phyloP scores from a whole-genome alignment of 163 green algal genomes.

The Scenedesmus sp. region DNA sequence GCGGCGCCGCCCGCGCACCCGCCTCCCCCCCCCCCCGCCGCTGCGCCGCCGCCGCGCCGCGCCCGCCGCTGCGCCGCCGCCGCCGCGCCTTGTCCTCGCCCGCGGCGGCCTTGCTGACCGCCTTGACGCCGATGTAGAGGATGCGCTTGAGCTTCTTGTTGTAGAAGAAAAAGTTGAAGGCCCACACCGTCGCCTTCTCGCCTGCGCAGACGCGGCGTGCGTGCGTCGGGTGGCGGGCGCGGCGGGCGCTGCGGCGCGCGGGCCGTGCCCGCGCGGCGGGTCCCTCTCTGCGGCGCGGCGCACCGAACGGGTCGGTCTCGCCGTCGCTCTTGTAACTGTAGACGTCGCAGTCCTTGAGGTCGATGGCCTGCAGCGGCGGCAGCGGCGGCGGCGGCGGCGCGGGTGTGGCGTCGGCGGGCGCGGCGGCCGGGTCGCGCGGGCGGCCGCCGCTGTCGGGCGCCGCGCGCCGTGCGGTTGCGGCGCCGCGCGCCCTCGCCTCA shows the following conservation, averaged over 20 bases:
- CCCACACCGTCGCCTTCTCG: constrained; percentile 88
- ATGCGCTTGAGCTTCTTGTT: constrained; percentile 96
- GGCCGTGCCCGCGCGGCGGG: background rate
- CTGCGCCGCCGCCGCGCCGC: too few species aligned
- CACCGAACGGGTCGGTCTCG: constrained; percentile 89
- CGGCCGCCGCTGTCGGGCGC: too few species aligned
- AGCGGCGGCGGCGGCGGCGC: background rate
- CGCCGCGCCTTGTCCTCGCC: constrained; percentile 50
- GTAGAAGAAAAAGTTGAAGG: constrained; percentile 99
- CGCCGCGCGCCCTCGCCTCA: too few species aligned
- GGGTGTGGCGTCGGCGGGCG: too few species aligned
- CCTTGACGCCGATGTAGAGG: constrained; percentile 90
- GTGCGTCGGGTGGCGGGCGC: background rate
- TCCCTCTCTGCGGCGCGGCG: too few species aligned
- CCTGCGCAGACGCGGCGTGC: too few species aligned
- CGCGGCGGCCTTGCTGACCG: constrained; percentile 77
- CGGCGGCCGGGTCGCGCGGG: too few species aligned
- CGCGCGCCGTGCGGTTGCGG: too few species aligned
- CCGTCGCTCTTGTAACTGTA: constrained; percentile 90
- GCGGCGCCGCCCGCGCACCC: too few species aligned
- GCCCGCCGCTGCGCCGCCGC: too few species aligned
- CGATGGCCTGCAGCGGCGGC: constrained; percentile 72
- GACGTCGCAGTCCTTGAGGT: constrained; percentile 92
- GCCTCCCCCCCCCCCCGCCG: too few species aligned
- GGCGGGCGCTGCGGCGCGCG: background rate